A percentile compares a stretch with the other conserved stretches of the same genome.
These are phyloP conservation scores for Medicago arabica DNA, from an alignment of 306 rosid species.

Conservation along the genomic window DNA sequence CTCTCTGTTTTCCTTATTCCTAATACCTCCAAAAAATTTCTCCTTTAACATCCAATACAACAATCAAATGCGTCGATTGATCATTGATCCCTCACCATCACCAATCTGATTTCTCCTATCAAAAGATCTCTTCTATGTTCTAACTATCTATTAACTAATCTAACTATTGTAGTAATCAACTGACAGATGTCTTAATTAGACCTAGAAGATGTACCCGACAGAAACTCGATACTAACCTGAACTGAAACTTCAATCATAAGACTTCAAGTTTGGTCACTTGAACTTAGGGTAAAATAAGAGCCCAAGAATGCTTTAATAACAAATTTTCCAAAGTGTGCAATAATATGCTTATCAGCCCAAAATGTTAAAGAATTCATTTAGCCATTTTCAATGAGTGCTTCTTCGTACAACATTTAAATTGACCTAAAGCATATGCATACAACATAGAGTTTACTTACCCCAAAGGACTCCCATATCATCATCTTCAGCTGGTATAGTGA, in stretches of 20 bases:
- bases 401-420: not conserved
- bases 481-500: slow-evolving; percentile 89
- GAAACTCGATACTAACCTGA: not conserved
- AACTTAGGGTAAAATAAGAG: not conserved
- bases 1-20: too few species aligned
- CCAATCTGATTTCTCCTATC: not conserved
- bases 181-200: not conserved
- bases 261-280: not conserved
- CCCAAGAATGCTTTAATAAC: not conserved
- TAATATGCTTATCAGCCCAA: not conserved
- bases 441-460: slow-evolving; percentile 61
- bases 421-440: slow-evolving; percentile 22
- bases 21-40: not conserved
- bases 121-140: not conserved
- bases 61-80: not conserved
- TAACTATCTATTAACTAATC: not conserved
- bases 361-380: not conserved
- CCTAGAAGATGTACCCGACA: not conserved
- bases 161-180: not conserved
- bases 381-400: not conserved
- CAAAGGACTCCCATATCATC: slow-evolving; percentile 99
- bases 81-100: not conserved
- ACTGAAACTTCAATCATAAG: not conserved
- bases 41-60: not conserved
- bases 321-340: not conserved